These are phyloP conservation scores for Iris macrosiphon DNA, from an alignment of 106 monocot species.

Conservation along the genomic window DNA sequence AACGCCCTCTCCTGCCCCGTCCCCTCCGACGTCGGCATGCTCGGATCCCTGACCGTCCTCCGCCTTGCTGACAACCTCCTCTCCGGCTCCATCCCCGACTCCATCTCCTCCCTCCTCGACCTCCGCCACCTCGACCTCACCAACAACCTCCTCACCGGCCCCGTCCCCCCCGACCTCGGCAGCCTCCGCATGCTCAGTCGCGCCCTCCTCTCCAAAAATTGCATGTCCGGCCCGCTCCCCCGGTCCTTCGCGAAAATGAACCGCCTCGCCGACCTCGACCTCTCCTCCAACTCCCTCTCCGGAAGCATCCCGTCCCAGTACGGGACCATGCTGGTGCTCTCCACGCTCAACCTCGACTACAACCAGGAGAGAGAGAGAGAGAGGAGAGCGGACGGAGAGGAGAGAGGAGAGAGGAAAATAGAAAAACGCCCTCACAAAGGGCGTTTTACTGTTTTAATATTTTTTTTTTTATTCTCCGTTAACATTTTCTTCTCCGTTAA, in stretches of 20 bases:
- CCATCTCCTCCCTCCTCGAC: slow-evolving; percentile 38
- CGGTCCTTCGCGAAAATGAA: slow-evolving; percentile 33
- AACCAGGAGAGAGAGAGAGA: too few species aligned
- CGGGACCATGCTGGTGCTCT: slow-evolving; percentile 59
- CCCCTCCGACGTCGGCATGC: slow-evolving; percentile 43
- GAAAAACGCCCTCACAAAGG: too few species aligned
- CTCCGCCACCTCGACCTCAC: slow-evolving; percentile 81
- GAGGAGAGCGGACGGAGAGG: too few species aligned
- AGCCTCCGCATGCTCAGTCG: slow-evolving; percentile 75
- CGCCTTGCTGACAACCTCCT: slow-evolving; percentile 80
- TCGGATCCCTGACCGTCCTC: slow-evolving; percentile 66
- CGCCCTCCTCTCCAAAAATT: slow-evolving; percentile 59
- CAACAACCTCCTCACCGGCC: slow-evolving; percentile 50
- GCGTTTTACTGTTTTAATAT: too few species aligned
- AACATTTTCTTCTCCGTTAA: too few species aligned
- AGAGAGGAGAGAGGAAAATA: too few species aligned
- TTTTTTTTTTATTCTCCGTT: too few species aligned
- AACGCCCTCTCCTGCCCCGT: slow-evolving; percentile 66
- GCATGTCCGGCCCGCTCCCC: slow-evolving; percentile 57
- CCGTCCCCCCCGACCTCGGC: slow-evolving; percentile 52
- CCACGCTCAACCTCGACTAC: slow-evolving; percentile 78
- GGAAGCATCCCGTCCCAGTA: slow-evolving; percentile 50
- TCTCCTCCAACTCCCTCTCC: slow-evolving; percentile 43
- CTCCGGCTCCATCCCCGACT: slow-evolving; percentile 51
- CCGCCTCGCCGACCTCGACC: slow-evolving; percentile 86